phyloP scores from a whole-genome alignment of 2,329 filamentous ascomycete genomes.

The Exophiala bonariae region DNA sequence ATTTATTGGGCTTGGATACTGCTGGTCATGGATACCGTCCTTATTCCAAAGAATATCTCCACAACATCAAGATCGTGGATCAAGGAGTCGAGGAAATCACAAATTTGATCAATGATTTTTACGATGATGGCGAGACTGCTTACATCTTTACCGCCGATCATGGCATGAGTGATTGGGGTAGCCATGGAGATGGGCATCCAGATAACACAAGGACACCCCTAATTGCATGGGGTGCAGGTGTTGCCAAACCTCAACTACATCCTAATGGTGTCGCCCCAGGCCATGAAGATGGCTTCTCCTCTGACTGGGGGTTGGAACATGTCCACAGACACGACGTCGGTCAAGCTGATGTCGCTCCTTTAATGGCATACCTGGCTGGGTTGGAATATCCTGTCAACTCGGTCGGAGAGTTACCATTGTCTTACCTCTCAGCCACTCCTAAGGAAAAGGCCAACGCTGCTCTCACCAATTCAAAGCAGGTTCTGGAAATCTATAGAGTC shows the following conservation, averaged over 20 bases:
- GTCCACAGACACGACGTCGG: slow-evolving; percentile 86
- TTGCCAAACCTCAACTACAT: slow-evolving; percentile 69
- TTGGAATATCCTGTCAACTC: slow-evolving; percentile 93
- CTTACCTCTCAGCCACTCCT: slow-evolving; percentile 71
- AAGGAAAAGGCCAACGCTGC: slow-evolving; percentile 81
- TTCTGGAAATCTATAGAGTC: slow-evolving; percentile 93
- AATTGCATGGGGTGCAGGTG: slow-evolving; percentile 88
- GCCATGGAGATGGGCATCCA: slow-evolving; percentile 94
- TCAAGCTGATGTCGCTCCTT: slow-evolving; percentile 88
- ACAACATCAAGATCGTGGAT: slow-evolving; percentile 94
- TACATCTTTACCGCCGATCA: slow-evolving; percentile 98
- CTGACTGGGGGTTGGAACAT: slow-evolving; percentile 80
- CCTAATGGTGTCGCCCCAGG: slow-evolving; percentile 65
- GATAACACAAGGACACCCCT: slow-evolving; percentile 95
- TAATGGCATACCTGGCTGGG: slow-evolving; percentile 92
- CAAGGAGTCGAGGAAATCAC: slow-evolving; percentile 83
- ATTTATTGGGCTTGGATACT: slow-evolving; percentile 89
- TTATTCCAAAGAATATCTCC: slow-evolving; percentile 91
- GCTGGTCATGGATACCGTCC: slow-evolving; percentile 82
- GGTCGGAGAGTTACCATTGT: slow-evolving; percentile 85
- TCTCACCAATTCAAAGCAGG: slow-evolving; percentile 78
- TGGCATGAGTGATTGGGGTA: slow-evolving; percentile 99
- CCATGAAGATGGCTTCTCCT: slow-evolving; percentile 83
- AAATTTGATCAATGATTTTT: slow-evolving; percentile 80
- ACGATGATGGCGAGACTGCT: slow-evolving; percentile 80